phyloP scores from a whole-genome alignment of 75 land plant species.

The Pinus taeda region DNA sequence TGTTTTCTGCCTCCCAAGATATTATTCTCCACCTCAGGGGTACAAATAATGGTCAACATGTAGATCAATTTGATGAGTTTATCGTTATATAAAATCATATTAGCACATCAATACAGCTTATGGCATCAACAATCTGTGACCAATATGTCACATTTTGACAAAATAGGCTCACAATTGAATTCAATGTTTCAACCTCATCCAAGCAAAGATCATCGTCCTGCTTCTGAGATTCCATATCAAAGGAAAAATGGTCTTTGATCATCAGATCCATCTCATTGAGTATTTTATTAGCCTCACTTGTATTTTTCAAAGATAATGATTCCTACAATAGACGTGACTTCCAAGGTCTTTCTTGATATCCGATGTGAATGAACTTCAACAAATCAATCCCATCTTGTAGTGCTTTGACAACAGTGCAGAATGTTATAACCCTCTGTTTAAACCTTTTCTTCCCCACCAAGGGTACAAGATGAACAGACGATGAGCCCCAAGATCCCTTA shows the following conservation, averaged over 20 bases:
- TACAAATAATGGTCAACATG: too few species aligned
- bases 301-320: background rate
- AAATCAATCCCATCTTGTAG: constrained; percentile 53
- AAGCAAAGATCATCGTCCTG: background rate
- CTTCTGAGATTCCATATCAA: constrained; percentile 6
- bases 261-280: background rate
- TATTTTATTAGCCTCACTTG: background rate
- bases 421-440: constrained; percentile 63
- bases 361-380: constrained; percentile 30
- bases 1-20: too few species aligned
- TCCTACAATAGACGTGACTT: constrained; percentile 5
- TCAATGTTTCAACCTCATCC: too few species aligned
- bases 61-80: too few species aligned
- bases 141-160: too few species aligned
- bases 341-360: constrained; percentile 17
- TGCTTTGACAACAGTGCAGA: constrained; percentile 70
- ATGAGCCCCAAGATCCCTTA: constrained; percentile 49
- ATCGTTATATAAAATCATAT: too few species aligned
- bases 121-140: too few species aligned
- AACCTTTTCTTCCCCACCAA: constrained; percentile 38
- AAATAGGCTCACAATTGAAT: too few species aligned
- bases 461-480: constrained; percentile 43
- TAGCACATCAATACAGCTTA: too few species aligned
- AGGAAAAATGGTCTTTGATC: constrained; percentile 4
- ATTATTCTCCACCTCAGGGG: too few species aligned